These are phyloP conservation scores for Cucurbita pepo DNA, from an alignment of 306 rosid species.

Conservation along the genomic window DNA sequence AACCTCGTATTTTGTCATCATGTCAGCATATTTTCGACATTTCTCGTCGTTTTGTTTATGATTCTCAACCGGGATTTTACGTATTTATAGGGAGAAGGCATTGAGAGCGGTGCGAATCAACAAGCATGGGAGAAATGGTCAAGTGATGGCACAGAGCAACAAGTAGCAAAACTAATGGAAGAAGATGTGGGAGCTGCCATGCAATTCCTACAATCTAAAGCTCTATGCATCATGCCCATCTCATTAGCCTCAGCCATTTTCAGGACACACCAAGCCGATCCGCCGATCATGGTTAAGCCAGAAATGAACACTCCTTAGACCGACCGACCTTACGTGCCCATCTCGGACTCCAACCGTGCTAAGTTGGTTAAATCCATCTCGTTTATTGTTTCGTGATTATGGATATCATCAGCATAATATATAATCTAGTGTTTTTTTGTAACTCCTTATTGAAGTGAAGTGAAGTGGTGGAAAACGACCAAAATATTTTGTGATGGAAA, in stretches of 20 bases:
- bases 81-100: conserved; percentile 38
- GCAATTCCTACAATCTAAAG: conserved; percentile 95
- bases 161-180: conserved; percentile 96
- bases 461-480: conserved; percentile 31
- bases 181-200: conserved; percentile 97
- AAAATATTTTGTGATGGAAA: conserved; percentile 32
- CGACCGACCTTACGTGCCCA: not conserved
- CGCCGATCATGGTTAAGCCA: conserved; percentile 42
- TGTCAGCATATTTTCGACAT: not conserved
- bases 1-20: not conserved
- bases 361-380: not conserved
- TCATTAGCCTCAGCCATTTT: conserved; percentile 93
- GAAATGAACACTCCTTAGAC: conserved; percentile 62
- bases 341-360: not conserved
- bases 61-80: not conserved
- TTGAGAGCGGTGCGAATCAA: conserved; percentile 41
- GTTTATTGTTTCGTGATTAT: conserved; percentile 11
- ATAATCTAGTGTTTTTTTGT: not conserved
- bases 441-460: not conserved
- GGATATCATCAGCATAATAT: conserved; percentile 10
- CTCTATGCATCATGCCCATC: conserved; percentile 95
- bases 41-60: not conserved
- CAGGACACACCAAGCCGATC: conserved; percentile 50
- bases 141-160: conserved; percentile 81
- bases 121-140: conserved; percentile 95